Base-by-base conservation (phyloP, 2,329 filamentous ascomycete species). In the Apiospora arundinis region DNA sequence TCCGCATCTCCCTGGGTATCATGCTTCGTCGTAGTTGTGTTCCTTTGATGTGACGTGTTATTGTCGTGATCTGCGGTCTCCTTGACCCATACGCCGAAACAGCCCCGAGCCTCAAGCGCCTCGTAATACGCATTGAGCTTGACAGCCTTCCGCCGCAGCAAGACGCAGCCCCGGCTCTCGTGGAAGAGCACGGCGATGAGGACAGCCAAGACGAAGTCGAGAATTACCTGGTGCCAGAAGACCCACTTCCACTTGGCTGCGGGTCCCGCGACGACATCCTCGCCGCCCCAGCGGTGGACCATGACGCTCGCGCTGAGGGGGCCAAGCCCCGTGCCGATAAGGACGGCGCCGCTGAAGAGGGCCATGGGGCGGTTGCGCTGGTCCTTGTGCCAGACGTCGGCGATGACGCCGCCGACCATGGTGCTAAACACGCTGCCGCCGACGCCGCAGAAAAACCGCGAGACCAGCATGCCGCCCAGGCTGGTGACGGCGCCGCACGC, bases 341-440 rank as follows among this genome's bases (percentile, higher is more conserved):
- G 83, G 0, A 94, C 95, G 4, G 87, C 85, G 0, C 92, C 93
- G n/a, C 92, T 92, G 80, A 97, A 98, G 0, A 97, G 79, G 0
- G 94, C 92, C 95, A 98, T 97, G 0, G 95, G 93, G 0, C 92
- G 94, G 76, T 98, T 97, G 45, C 95, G 87, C 63, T 93, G 91
- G 72, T 93, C 84, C 12, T 93, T 90, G 67, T 92, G 89, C 83
- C 95, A 97, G 72, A 97, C 89, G 78, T 98, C 95, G 68, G 92
- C 92, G 52, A 98, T 92, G 4, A 98, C 93, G 4, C 95, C 95
- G n/a, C 95, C 95, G 0, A 97, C 92, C 87, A 97, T 95, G 28
- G 94, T 96, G 63, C 92, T 94, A 78, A 97, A 97, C 0, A 87
- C 91, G 67, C 91, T 94, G 7, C 90, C 92, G 8, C 93, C 93